Evolutionary conservation across 257 asterid genomes (phyloP), one percentile per base, ranked within the genome.

Genomic region (Penstemon davidsonii): DNA sequence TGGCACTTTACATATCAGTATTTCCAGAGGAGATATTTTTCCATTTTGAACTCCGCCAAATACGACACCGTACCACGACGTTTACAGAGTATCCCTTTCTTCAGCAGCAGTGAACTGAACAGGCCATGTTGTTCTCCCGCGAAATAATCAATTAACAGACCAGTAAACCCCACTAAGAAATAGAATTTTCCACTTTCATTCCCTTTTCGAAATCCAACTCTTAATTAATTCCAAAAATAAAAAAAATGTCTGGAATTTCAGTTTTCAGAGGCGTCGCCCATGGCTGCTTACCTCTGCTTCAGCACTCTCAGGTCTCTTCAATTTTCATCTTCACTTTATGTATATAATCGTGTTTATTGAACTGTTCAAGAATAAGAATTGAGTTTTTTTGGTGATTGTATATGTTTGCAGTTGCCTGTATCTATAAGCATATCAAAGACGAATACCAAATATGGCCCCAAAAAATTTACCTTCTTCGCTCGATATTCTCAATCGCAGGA

Each of bases 401-500:
- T 64, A n/a, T 66, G 72, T 52, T 65, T 77, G 40, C 80, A 90
- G 95, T 44, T 82, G 59, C 89, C 96, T 5, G 68, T 75, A 36
- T 64, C 84, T 50, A 38, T 67, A 15, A 67, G 75, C 70, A 44
- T 66, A 33, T 75, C 84, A 43, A 71, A 68, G 5, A 72, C 71
- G 73, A 85, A 79, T 73, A 74, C 70, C 66, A 73, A n/a, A 8
- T 67, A 54, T 55, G 73, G 68, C 33, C 64, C 74, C 49, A 71
- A 46, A 51, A 78, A 70, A 44, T 75, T 81, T 38, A 42, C 75
- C 59, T 12, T 84, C 60, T 60, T 53, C 38, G 92, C 97, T 69
- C 88, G 92, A 44, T 87, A 90, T 76, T 79, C 97, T 8, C 97
- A 82, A 82, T 68, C 91, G 54, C 96, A 74, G 77, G 96, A 88